Base-by-base conservation (phyloP, 148 eudicot species). In the Heliosperma pusillum region DNA sequence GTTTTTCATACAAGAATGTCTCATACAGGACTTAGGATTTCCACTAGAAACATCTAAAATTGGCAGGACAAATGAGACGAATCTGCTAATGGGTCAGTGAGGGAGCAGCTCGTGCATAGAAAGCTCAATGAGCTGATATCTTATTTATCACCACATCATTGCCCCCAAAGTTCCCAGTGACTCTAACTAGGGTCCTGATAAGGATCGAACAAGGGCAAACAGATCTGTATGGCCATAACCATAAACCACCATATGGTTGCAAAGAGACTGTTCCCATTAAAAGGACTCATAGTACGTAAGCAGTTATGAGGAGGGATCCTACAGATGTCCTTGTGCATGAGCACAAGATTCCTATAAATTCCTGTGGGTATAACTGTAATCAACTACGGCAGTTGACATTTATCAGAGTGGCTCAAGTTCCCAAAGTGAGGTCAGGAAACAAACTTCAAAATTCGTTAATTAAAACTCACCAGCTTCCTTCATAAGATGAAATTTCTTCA, bases 391-490 rank as follows among this genome's bases (percentile, higher is more conserved):
- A 19, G 27, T 36, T 36, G 42, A 24, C 61, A 57, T 67, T 29
- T 19, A 30, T 61, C 19, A 73, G n/a, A 36, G 59, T 5, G 19
- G 52, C 29, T 47, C 27, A 75, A 20, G 17, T 61, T 64, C 33
- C 24, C 4, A 60, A 75, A 53, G 71, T 75, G 72, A 63, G 47
- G 29, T 66, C 44, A 68, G 8, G 27, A 63, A 74, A 70, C 63
- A 50, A 33, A 67, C 69, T 58, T 25, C 74, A 63, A 16, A 5
- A 47, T 3, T 56, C n/a, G 24, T 33, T 60, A 73, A 17, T 40
- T 47, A 50, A 68, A 47, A 76, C 97, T 87, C 81, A 90, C 98
- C 93, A 91, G 76, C 85, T 85, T 45, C 76, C 86, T 62, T 85
- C 90, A 66, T 78, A 70, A 25, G 83, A 80, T 69, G 83, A 63